phyloP scores from a whole-genome alignment of 2,329 filamentous ascomycete genomes.

The Diaporthe citrichinensis region DNA sequence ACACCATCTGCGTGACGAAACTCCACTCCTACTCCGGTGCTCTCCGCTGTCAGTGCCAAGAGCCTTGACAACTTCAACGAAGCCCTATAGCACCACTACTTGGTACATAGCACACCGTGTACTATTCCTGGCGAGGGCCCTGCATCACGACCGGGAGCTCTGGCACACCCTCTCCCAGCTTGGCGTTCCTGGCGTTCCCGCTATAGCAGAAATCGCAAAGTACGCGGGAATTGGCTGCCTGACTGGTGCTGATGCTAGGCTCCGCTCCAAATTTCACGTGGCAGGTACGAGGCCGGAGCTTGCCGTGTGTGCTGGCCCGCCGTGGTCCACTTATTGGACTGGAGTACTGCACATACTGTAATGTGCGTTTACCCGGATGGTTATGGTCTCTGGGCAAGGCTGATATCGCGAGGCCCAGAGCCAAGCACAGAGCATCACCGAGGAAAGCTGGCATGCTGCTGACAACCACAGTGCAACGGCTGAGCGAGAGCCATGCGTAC shows the following conservation, averaged over 20 bases:
- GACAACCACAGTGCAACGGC: not conserved
- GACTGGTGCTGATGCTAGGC: constrained; percentile 1
- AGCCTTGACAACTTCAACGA: constrained; percentile 29
- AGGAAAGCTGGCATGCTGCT: not conserved
- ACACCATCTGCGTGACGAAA: not conserved
- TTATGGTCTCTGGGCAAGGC: constrained; percentile 9
- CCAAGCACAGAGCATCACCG: not conserved
- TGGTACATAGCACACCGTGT: not conserved
- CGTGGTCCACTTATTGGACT: not conserved
- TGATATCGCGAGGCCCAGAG: not conserved
- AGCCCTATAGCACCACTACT: not conserved
- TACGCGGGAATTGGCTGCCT: not conserved
- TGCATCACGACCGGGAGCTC: constrained; percentile 7
- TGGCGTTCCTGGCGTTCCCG: constrained; percentile 4
- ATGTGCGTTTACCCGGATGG: not conserved
- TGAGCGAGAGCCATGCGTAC: constrained; percentile 17
- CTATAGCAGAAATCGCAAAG: not conserved
- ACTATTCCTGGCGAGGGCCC: not conserved
- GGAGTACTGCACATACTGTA: not conserved
- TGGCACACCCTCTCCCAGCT: constrained; percentile 17
- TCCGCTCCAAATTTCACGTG: constrained; percentile 23
- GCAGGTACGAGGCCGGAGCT: not conserved
- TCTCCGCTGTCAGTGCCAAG: constrained; percentile 25
- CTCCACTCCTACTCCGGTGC: constrained; percentile 6
- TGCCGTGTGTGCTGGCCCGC: not conserved